Base-by-base conservation (phyloP, 129 eudicot genomes). In the Helichrysum umbraculigerum region DNA sequence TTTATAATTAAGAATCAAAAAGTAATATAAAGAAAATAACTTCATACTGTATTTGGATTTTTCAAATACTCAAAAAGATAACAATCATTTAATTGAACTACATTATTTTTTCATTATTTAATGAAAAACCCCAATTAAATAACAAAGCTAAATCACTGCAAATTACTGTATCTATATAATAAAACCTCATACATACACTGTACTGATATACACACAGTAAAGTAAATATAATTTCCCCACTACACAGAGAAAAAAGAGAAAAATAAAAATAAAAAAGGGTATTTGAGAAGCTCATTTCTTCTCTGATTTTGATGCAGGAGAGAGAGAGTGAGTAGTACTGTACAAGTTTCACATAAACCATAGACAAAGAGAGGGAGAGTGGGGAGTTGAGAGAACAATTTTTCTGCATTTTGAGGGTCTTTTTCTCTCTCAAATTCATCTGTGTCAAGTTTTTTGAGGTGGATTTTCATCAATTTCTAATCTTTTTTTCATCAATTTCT, bases 301-400 rank as follows among this genome's bases (percentile, higher is more conserved):
- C 91, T 88, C 96, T 91, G 91, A 90, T 90, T 88, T 84, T 86
- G 89, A 88, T 88, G 97, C 87, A 72, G 14, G 78, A 57, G 70
- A 80, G 79, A 71, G 83, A 82, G 78, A 73, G 68, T 33, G 66
- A 73, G 50, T 37, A 52, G 87, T 83, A 83, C 85, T 79, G 76
- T 58, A 78, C 84, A 83, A 80, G 89, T 78, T 77, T 77, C 76
- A 79, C 83, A 74, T 75, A 64, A 14, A 63, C 61, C 59, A 75
- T 71, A 74, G 81, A 17, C 25, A 17, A 16, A 73, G 73, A 73
- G 73, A 63, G 72, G 66, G 75, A 61, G 78, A 59, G 85, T 60
- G 83, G 75, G 61, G 83, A 50, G 85, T 60, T 76, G 78, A 51
- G 66, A 78, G 62, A 74, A 60, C 63, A 70, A 74, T 69, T 70